These are phyloP conservation scores for Diaporthe sp. DNA, from an alignment of 2,329 filamentous ascomycete species.

Conservation along the genomic window DNA sequence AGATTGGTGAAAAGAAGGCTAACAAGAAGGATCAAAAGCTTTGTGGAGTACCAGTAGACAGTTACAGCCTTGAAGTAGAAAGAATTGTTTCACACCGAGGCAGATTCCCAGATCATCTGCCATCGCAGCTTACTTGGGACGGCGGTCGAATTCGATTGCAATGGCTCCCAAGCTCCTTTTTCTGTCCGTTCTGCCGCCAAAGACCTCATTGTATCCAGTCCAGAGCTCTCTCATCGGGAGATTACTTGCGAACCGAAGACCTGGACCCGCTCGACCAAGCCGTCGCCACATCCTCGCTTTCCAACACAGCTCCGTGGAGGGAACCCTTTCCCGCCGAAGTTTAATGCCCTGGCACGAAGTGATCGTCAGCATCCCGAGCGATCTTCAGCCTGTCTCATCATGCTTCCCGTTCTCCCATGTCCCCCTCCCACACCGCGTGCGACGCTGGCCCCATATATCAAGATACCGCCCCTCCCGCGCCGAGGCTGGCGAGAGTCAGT, in stretches of 20 bases:
- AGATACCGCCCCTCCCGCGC: constrained; percentile 35
- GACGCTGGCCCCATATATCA: constrained; percentile 45
- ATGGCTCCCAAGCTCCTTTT: background rate
- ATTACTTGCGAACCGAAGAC: background rate
- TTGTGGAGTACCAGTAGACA: too few species aligned
- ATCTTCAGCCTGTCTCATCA: constrained; percentile 46
- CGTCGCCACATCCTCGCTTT: constrained; percentile 40
- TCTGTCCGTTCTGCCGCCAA: too few species aligned
- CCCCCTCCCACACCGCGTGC: constrained; percentile 46
- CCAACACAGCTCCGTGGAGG: constrained; percentile 39
- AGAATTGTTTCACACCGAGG: too few species aligned
- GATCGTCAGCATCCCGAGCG: constrained; percentile 45
- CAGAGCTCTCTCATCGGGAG: background rate
- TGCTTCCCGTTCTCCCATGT: constrained; percentile 45
- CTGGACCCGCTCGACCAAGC: background rate
- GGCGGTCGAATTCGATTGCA: too few species aligned
- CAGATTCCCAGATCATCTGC: background rate
- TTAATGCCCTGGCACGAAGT: constrained; percentile 45
- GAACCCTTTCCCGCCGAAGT: constrained; percentile 42
- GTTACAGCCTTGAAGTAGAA: too few species aligned
- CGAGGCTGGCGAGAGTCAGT: constrained; percentile 39
- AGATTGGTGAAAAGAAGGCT: too few species aligned
- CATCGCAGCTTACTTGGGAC: background rate
- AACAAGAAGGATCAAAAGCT: too few species aligned
- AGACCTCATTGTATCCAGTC: too few species aligned